A percentile compares a stretch with the other conserved stretches of the same genome.
These are phyloP conservation scores for Epichloe baconii DNA, from an alignment of 2,329 filamentous ascomycete genomes.

Conservation along the genomic window DNA sequence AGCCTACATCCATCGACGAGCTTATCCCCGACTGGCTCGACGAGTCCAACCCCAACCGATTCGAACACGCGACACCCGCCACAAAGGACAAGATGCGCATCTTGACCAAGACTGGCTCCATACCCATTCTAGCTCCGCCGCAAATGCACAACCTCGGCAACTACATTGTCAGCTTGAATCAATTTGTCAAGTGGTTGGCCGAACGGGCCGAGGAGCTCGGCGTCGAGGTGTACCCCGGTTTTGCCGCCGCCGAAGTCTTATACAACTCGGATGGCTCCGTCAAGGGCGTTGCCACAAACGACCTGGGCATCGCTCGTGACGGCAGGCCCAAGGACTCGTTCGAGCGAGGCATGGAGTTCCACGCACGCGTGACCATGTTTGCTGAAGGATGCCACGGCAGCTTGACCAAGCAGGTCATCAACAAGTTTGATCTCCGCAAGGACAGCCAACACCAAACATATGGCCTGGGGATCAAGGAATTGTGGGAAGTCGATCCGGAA, in stretches of 20 bases:
- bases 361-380: slow-evolving; percentile 80
- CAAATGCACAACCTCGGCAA: slow-evolving; percentile 99
- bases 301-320: slow-evolving; percentile 69
- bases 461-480: slow-evolving; percentile 85
- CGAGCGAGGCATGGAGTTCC: slow-evolving; percentile 97
- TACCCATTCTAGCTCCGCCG: slow-evolving; percentile 77
- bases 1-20: slow-evolving; percentile 79
- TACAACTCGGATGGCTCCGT: slow-evolving; percentile 81
- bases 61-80: slow-evolving; percentile 76
- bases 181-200: slow-evolving; percentile 90
- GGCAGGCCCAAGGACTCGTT: slow-evolving; percentile 83
- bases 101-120: slow-evolving; percentile 65
- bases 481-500: slow-evolving; percentile 89
- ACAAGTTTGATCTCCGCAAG: slow-evolving; percentile 80
- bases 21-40: slow-evolving; percentile 88
- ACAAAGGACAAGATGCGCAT: slow-evolving; percentile 84
- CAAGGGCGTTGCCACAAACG: slow-evolving; percentile 89
- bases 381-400: slow-evolving; percentile 94
- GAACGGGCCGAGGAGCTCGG: slow-evolving; percentile 94
- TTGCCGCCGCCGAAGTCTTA: slow-evolving; percentile 84
- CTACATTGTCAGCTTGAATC: slow-evolving; percentile 91
- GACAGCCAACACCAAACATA: slow-evolving; percentile 94
- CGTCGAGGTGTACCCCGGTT: slow-evolving; percentile 92
- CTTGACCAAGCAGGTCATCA: slow-evolving; percentile 85
- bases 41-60: slow-evolving; percentile 76